Base-by-base conservation (phyloP, 805 yeast species). In the Candida peoriensis region DNA sequence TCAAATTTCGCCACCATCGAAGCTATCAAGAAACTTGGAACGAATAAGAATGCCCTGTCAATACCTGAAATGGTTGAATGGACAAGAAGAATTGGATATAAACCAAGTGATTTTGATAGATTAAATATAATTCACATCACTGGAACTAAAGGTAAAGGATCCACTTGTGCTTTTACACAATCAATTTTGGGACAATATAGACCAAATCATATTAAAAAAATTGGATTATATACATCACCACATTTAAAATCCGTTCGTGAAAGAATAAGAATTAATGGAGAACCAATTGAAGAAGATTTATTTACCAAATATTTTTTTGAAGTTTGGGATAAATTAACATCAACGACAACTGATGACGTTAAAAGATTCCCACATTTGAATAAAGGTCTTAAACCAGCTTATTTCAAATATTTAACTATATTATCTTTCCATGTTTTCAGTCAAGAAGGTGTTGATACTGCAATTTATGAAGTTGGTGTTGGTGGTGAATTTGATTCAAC, bases 401-500 rank as follows among this genome's bases (percentile, higher is more conserved):
- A 93, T 58, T 93, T 93, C 72, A 80, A 95, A 54, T 94, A 75
- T 58, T 64, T 93, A 55, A 93, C 99, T 0, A 61, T 94, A 13
- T 59, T 93, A 40, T 86, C 97, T 3, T 93, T 88, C 65, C 96
- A 94, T 56, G 82, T 87, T 1, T 94, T 94, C 49, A 57, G 86
- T 61, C 70, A 75, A 36, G 98, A 93, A 60, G 82, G 84, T 2
- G 89, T 93, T n/a, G 84, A 88, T 53, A 75, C 96, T 23, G 97
- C 97, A 10, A 81, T 93, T 24, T 88, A 85, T 54, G 99, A 93
- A 58, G 99, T 94, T 20, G 99, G 99, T 16, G 95, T 93, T 31
- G 99, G 99, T 20, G 99, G 99, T 6, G 94, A 85, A 54, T 87
- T 78, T 52, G 99, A 93, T 58, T 86, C 96, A n/a, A 93, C 99